These are phyloP conservation scores for Madurella fahalii DNA, from an alignment of 2,329 filamentous ascomycete genomes.

Conservation along the genomic window DNA sequence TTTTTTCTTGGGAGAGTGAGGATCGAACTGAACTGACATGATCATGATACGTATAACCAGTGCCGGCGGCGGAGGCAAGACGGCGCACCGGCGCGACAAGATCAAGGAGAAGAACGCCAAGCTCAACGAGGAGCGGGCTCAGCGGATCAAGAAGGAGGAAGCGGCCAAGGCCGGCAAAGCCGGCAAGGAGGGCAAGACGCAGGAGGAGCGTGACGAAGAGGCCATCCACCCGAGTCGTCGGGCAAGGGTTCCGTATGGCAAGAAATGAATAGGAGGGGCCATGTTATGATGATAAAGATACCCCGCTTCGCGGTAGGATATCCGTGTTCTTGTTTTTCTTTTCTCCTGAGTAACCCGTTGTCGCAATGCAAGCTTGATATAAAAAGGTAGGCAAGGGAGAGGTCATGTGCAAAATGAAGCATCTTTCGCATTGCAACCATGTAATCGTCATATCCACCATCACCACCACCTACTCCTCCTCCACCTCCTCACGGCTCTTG, in stretches of 20 bases:
- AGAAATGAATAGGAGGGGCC: background rate
- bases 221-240: conserved; percentile 52
- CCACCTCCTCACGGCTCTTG: background rate
- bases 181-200: conserved; percentile 23
- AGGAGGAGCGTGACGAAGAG: conserved; percentile 28
- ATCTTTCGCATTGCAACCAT: conserved; percentile 19
- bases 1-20: background rate
- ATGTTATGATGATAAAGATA: conserved; percentile 1
- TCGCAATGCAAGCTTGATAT: background rate
- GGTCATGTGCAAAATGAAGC: background rate
- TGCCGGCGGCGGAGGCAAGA: conserved; percentile 82
- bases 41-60: conserved; percentile 36
- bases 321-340: background rate
- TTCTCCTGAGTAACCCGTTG: background rate
- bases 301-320: background rate
- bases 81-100: conserved; percentile 65
- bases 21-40: background rate
- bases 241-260: conserved; percentile 28
- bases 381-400: conserved; percentile 4
- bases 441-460: conserved; percentile 13
- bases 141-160: conserved; percentile 43
- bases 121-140: conserved; percentile 62
- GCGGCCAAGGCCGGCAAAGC: conserved; percentile 35
- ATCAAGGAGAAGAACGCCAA: conserved; percentile 83
- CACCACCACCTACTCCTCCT: background rate